phyloP scores from a whole-genome alignment of 192 early-diverging fungal species.

The Backusella macrospora region DNA sequence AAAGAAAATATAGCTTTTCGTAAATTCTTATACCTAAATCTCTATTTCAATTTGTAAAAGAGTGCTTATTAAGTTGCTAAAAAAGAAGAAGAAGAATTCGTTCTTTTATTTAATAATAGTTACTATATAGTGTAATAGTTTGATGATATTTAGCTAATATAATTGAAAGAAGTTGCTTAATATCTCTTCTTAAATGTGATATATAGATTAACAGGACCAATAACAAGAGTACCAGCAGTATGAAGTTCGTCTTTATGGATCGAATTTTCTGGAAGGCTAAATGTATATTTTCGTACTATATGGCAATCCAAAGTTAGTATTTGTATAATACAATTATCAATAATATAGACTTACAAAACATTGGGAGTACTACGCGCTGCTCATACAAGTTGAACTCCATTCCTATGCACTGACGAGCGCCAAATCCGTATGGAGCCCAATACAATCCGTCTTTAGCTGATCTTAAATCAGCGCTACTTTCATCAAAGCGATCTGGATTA shows the following conservation, averaged over 20 bases:
- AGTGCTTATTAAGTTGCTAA: too few species aligned
- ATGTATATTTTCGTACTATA: conserved; percentile 31
- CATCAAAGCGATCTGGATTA: conserved; percentile 52
- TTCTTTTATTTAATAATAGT: too few species aligned
- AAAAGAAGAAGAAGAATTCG: too few species aligned
- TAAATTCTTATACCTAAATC: too few species aligned
- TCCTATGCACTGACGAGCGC: conserved; percentile 62
- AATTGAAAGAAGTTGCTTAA: neutral
- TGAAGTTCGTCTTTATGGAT: conserved; percentile 21
- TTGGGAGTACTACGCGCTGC: conserved; percentile 54
- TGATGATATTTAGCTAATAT: too few species aligned
- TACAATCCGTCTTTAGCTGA: neutral
- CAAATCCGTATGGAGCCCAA: conserved; percentile 61
- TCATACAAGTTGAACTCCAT: conserved; percentile 63
- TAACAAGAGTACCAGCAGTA: conserved; percentile 3
- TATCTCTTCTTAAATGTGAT: conserved; percentile 24
- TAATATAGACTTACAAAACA: conserved; percentile 37
- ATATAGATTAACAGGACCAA: neutral
- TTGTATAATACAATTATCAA: neutral
- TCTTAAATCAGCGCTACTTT: neutral
- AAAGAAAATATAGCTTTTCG: too few species aligned
- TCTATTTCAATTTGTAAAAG: too few species aligned
- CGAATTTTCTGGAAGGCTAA: conserved; percentile 22
- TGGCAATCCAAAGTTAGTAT: neutral
- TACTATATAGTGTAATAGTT: too few species aligned